Percentiles rank a stretch among this genome's conserved stretches.
Evolutionary conservation across 2,329 filamentous ascomycete species (phyloP).

Genomic region (Lecanicillium sp.): DNA sequence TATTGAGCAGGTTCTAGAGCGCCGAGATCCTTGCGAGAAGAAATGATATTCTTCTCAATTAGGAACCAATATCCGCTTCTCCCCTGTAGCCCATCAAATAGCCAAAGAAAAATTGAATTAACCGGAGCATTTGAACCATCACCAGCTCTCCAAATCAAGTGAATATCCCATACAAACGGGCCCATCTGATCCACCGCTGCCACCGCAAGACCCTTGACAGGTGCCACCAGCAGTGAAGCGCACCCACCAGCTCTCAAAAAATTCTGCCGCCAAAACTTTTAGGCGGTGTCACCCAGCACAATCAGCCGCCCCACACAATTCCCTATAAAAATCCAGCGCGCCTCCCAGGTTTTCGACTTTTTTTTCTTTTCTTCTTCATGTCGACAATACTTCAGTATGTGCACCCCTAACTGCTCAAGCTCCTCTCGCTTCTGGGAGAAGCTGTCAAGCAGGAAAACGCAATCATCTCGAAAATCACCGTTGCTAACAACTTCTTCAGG

Average conservation of each 20-base stretch:
- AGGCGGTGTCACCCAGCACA: conserved; percentile 22
- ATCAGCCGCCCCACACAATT: conserved; percentile 8
- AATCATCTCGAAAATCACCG: neutral
- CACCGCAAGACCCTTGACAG: no score
- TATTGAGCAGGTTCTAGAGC: no score
- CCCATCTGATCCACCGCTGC: no score
- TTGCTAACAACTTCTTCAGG: conserved; percentile 26
- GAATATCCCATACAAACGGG: no score
- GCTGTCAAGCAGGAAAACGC: neutral
- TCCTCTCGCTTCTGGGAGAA: no score
- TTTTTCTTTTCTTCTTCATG: conserved; percentile 47
- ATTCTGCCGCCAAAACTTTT: conserved; percentile 17
- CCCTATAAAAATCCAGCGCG: conserved; percentile 31
- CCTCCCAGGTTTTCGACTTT: conserved; percentile 24
- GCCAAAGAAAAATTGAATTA: no score
- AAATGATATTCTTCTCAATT: no score
- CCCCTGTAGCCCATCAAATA: no score
- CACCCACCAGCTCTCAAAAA: conserved; percentile 6
- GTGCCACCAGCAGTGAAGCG: neutral
- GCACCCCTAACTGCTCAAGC: conserved; percentile 22
- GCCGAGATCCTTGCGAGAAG: no score
- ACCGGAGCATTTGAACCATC: no score
- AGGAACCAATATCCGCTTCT: no score
- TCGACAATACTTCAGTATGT: conserved; percentile 54
- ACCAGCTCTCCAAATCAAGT: no score